These are phyloP conservation scores for Amanita fuliginea DNA, from an alignment of 768 basidiomycete genomes.

Conservation along the genomic window DNA sequence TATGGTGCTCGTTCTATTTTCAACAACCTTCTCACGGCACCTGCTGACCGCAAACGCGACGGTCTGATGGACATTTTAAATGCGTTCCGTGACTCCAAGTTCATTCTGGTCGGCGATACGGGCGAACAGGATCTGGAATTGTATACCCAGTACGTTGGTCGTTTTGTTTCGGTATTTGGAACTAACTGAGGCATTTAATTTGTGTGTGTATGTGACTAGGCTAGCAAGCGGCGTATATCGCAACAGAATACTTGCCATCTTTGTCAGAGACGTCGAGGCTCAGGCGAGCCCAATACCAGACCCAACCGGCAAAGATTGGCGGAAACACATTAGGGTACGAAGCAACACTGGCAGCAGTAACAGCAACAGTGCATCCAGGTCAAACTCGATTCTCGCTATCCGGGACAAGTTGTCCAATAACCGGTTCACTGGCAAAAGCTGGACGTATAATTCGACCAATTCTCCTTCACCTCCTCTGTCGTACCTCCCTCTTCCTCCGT, in stretches of 20 bases:
- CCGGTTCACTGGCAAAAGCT: neutral
- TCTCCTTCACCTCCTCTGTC: neutral
- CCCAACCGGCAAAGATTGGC: constrained; percentile 42
- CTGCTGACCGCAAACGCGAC: constrained; percentile 72
- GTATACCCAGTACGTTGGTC: constrained; percentile 48
- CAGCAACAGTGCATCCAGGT: neutral
- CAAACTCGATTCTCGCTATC: neutral
- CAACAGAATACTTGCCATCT: constrained; percentile 63
- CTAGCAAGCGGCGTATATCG: constrained; percentile 54
- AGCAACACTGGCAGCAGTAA: constrained; percentile 5
- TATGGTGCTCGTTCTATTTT: constrained; percentile 81
- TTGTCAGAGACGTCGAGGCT: constrained; percentile 66
- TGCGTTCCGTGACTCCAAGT: constrained; percentile 60
- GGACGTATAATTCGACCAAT: neutral
- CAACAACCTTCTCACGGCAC: constrained; percentile 71
- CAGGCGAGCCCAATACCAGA: constrained; percentile 38
- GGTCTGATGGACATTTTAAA: constrained; percentile 73
- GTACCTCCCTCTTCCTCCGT: neutral
- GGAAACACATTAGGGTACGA: constrained; percentile 13
- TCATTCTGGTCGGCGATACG: constrained; percentile 84
- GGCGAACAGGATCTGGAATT: constrained; percentile 95
- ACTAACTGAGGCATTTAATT: neutral
- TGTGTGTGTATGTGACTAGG: no score
- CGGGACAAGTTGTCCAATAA: neutral
- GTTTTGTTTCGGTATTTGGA: neutral